Conservation (phyloP, 1,284 basidiomycete species). For the Waitea zeae region DNA sequence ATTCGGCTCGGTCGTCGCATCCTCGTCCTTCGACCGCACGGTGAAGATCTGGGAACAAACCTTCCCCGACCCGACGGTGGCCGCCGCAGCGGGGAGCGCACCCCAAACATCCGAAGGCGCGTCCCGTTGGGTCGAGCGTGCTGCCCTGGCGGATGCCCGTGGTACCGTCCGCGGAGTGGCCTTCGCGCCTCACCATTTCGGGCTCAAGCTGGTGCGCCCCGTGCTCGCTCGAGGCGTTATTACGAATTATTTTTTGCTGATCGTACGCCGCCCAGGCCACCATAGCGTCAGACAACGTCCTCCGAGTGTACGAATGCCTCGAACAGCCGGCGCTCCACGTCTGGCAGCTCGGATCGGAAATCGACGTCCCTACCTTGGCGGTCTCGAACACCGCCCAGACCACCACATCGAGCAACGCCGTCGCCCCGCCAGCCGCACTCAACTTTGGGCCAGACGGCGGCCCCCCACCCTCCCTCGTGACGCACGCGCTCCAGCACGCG, state of each 20-base stretch:
- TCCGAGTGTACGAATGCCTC: conserved; percentile 82
- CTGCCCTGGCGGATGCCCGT: conserved; percentile 64
- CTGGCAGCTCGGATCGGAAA: conserved; percentile 69
- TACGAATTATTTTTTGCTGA: background rate
- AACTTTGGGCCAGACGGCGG: no score
- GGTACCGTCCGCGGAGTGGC: conserved; percentile 74
- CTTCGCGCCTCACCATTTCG: conserved; percentile 75
- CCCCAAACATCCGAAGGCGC: conserved; percentile 12
- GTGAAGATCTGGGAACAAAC: conserved; percentile 82
- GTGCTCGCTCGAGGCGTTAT: conserved; percentile 1
- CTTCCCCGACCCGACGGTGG: conserved; percentile 12
- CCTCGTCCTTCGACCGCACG: conserved; percentile 74
- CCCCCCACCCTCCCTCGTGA: no score
- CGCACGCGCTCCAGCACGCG: no score
- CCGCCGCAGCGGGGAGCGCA: background rate
- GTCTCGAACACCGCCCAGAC: conserved; percentile 21
- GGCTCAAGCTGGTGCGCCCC: conserved; percentile 61
- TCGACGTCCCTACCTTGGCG: conserved; percentile 52
- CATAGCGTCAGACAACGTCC: conserved; percentile 70
- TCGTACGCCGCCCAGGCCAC: conserved; percentile 37
- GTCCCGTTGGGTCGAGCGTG: conserved; percentile 54
- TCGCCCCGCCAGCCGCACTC: conserved; percentile 52
- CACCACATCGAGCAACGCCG: conserved; percentile 27
- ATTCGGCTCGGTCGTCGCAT: conserved; percentile 73
- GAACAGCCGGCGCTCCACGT: conserved; percentile 57